Percentiles rank a stretch among this genome's conserved stretches.
phyloP scores from a whole-genome alignment of 495 filamentous ascomycete genomes.

The Echria macrotheca region DNA sequence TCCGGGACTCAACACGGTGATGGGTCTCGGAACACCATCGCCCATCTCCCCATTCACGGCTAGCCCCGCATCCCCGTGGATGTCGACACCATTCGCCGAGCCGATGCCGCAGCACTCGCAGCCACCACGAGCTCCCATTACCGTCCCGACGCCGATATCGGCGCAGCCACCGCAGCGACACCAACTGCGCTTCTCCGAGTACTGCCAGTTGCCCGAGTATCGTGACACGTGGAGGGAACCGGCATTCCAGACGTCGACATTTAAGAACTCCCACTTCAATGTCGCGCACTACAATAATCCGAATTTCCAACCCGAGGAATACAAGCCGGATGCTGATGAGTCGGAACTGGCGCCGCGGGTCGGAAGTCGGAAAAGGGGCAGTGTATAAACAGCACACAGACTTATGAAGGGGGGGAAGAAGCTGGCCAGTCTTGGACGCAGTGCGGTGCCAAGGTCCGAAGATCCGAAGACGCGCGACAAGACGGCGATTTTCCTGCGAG shows the following conservation, averaged over 20 bases:
- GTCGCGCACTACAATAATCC: constrained; percentile 77
- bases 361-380: constrained; percentile 36
- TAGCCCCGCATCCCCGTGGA: constrained; percentile 39
- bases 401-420: constrained; percentile 7
- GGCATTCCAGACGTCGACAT: constrained; percentile 48
- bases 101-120: constrained; percentile 23
- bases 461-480: too few relatives aligned
- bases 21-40: constrained; percentile 22
- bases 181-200: constrained; percentile 44
- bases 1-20: constrained; percentile 24
- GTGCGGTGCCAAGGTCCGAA: too few relatives aligned
- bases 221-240: constrained; percentile 40
- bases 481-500: too few relatives aligned
- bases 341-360: constrained; percentile 22
- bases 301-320: constrained; percentile 74
- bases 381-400: constrained; percentile 16
- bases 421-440: too few relatives aligned
- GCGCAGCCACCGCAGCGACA: constrained; percentile 27
- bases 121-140: constrained; percentile 18
- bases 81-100: constrained; percentile 32
- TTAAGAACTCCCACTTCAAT: constrained; percentile 67
- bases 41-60: constrained; percentile 31
- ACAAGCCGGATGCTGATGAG: constrained; percentile 40
- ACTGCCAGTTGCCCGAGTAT: constrained; percentile 37
- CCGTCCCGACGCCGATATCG: constrained; percentile 28